These are phyloP conservation scores for Kwoniella sp. DNA, from an alignment of 768 basidiomycete genomes.

Conservation along the genomic window DNA sequence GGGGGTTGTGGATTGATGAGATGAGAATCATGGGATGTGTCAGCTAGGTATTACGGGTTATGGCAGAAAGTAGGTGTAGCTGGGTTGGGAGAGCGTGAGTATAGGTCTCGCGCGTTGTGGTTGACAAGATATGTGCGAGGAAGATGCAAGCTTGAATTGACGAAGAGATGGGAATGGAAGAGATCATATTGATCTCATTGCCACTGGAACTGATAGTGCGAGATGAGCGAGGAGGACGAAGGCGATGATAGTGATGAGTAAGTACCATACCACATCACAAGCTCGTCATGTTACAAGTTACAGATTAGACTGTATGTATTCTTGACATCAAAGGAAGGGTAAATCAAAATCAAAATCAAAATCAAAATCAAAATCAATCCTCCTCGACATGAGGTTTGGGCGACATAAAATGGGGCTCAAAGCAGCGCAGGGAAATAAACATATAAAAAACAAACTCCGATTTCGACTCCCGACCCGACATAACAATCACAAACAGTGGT, in stretches of 20 bases:
- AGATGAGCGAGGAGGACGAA: background rate
- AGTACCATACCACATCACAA: background rate
- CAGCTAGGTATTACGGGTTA: background rate
- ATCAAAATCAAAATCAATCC: no score
- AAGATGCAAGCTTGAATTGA: background rate
- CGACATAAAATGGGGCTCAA: background rate
- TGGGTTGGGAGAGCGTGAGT: background rate
- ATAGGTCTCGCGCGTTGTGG: background rate
- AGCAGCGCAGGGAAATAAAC: no score
- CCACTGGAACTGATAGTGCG: background rate
- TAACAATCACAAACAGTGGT: background rate
- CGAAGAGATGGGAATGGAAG: background rate
- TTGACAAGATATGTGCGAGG: slow-evolving; percentile 2
- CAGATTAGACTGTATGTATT: background rate
- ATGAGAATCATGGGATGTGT: slow-evolving; percentile 10
- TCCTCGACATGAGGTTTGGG: background rate
- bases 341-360: no score
- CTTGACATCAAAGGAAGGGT: background rate
- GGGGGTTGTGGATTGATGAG: slow-evolving; percentile 7
- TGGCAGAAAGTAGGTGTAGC: background rate
- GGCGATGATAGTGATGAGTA: background rate
- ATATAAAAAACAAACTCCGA: background rate
- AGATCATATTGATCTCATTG: background rate
- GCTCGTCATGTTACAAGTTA: background rate
- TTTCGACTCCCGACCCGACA: background rate